phyloP scores from a whole-genome alignment of 2,329 filamentous ascomycete genomes.

The Hymenoscyphus fraxineus region DNA sequence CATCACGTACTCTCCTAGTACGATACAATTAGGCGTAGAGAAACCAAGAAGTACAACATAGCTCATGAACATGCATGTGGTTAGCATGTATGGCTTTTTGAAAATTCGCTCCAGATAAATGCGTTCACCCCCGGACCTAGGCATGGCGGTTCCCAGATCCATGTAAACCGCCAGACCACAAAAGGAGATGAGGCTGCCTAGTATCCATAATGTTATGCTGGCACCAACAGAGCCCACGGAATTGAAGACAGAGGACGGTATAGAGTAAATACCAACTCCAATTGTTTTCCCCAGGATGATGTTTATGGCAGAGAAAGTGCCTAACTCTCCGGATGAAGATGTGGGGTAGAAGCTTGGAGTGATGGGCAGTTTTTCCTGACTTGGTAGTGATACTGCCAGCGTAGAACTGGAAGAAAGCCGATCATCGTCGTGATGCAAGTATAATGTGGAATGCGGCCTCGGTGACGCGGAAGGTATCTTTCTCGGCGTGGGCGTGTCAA shows the following conservation, averaged over 20 bases:
- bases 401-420: conserved; percentile 7
- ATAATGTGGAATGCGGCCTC: conserved; percentile 8
- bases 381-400: conserved; percentile 17
- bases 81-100: conserved; percentile 47
- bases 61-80: conserved; percentile 50
- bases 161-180: conserved; percentile 45
- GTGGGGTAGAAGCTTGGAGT: conserved; percentile 22
- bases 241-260: conserved; percentile 53
- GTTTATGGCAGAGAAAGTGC: conserved; percentile 32
- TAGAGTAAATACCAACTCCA: conserved; percentile 49
- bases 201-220: conserved; percentile 50
- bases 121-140: conserved; percentile 47
- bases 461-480: conserved; percentile 19
- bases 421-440: conserved; percentile 8
- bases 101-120: conserved; percentile 53
- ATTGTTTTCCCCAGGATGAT: conserved; percentile 38
- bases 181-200: conserved; percentile 45
- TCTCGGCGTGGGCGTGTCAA: conserved; percentile 24
- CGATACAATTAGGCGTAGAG: conserved; percentile 49
- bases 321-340: conserved; percentile 33
- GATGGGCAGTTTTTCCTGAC: conserved; percentile 19
- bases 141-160: conserved; percentile 44
- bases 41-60: conserved; percentile 49
- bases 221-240: conserved; percentile 53
- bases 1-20: conserved; percentile 49